Conservation (phyloP, 2,329 filamentous ascomycete genomes). For the Alternaria sp. region DNA sequence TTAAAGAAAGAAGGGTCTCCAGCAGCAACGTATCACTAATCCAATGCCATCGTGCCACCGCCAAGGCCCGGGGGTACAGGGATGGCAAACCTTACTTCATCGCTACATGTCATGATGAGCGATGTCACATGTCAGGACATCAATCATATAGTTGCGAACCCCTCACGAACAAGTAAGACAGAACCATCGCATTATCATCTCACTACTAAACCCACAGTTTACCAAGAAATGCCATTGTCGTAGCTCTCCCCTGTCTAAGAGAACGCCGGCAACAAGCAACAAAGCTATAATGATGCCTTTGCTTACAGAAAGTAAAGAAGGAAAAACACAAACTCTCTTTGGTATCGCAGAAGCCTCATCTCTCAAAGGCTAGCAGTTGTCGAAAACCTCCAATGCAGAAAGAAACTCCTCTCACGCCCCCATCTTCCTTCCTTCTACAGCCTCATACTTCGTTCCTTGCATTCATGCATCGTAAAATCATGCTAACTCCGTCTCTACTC, state of each 20-base stretch:
- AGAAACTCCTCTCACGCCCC: background rate
- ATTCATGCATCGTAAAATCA: background rate
- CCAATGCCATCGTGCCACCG: too few relatives aligned
- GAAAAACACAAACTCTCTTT: background rate
- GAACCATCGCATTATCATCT: background rate
- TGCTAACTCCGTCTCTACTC: background rate
- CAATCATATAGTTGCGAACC: too few relatives aligned
- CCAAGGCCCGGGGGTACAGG: too few relatives aligned
- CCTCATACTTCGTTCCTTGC: background rate
- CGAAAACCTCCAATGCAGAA: background rate
- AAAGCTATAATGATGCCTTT: background rate
- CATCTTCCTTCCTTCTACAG: background rate
- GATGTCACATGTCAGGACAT: too few relatives aligned
- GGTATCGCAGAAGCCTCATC: background rate
- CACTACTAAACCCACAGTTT: background rate
- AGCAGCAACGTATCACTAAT: too few relatives aligned
- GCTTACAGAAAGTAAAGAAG: background rate
- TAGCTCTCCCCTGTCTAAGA: background rate
- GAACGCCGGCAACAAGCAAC: background rate
- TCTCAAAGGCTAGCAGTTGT: background rate
- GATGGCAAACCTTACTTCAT: too few relatives aligned
- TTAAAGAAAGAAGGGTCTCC: too few relatives aligned
- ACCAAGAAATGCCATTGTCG: background rate
- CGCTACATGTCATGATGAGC: too few relatives aligned
- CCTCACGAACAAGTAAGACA: too few relatives aligned